Base-by-base conservation (phyloP, 2,329 filamentous ascomycete genomes). In the Aspergillus tamarii region DNA sequence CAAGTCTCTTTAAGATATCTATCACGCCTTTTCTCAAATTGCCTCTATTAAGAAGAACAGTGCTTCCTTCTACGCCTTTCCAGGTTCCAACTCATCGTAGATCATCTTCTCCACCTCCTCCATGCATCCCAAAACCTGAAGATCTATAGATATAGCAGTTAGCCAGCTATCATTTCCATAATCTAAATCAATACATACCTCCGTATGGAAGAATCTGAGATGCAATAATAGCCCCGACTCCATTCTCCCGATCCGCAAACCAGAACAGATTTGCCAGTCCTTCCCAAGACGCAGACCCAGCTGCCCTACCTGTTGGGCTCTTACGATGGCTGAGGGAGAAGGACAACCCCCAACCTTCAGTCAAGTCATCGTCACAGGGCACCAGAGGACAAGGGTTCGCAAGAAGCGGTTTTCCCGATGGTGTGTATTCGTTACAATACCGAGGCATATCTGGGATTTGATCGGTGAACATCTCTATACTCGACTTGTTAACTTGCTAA, bases 291-390 rank as follows among this genome's bases (percentile, higher is more conserved):
- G 69, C 82, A 0, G 85, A 85, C 2, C 79, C 77, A 1, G 67
- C 73, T 0, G 83, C 83, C 7, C 86, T 76, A 0, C 86, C 86
- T 1, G 85, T 84, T 0, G 71, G 64, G 0, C 80, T 81, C 1
- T 81, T 81, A 0, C 80, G 36, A 28, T 71, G 63, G 39, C 60
- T 56, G 80, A 89, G 84, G 11, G 63, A 63, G 60, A 88, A 87
- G 0, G 82, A 84, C 54, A 91, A 74, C 0, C 87, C 88, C 88
- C 88, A 91, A 14, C 89, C 89, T 71, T 91, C 88, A 0, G 88
- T 84, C 48, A 81, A 64, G 28, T 75, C 69, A 28, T 81, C 82
- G 71, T 9, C 75, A 1, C 82, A 76, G 0, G 81, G 81, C 65
- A 86, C 89, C n/a, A 89, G 65, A 0, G 82, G 77, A 0, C 84